phyloP scores from a whole-genome alignment of 495 filamentous ascomycete species.

The Parathielavia hyrcaniae region DNA sequence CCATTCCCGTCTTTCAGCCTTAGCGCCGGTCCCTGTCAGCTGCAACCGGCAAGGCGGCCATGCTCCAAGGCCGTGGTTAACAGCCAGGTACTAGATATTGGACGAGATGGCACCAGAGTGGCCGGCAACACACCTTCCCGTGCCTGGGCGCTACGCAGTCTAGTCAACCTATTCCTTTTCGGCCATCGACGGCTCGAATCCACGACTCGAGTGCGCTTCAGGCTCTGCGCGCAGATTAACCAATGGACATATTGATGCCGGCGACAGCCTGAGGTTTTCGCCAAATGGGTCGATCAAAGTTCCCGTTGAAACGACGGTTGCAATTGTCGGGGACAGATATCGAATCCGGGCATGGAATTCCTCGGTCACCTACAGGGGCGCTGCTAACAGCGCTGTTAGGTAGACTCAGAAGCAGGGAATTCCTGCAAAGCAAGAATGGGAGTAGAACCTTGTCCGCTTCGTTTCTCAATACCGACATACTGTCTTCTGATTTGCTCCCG shows the following conservation, averaged over 20 bases:
- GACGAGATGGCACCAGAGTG: neutral
- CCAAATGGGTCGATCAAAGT: neutral
- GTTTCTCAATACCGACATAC: slow-evolving; percentile 4
- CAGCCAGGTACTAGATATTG: slow-evolving; percentile 4
- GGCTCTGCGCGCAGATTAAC: neutral
- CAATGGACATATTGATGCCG: neutral
- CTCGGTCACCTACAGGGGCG: no score
- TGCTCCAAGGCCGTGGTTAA: slow-evolving; percentile 7
- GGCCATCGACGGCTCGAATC: neutral
- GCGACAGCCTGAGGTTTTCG: neutral
- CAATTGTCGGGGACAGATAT: neutral
- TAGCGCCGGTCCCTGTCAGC: neutral
- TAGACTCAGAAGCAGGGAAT: neutral
- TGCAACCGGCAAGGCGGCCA: neutral
- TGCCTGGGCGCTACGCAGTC: neutral
- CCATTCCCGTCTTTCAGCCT: slow-evolving; percentile 1
- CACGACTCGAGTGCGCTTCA: no score
- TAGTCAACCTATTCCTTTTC: neutral
- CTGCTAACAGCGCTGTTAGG: neutral
- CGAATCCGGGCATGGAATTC: neutral
- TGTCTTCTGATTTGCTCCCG: slow-evolving; percentile 10
- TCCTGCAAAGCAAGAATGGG: neutral
- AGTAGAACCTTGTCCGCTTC: neutral
- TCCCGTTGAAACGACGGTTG: neutral
- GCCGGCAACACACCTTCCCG: neutral